These are phyloP conservation scores for Chara braunii DNA, from an alignment of 139 green algal genomes.

Conservation along the genomic window DNA sequence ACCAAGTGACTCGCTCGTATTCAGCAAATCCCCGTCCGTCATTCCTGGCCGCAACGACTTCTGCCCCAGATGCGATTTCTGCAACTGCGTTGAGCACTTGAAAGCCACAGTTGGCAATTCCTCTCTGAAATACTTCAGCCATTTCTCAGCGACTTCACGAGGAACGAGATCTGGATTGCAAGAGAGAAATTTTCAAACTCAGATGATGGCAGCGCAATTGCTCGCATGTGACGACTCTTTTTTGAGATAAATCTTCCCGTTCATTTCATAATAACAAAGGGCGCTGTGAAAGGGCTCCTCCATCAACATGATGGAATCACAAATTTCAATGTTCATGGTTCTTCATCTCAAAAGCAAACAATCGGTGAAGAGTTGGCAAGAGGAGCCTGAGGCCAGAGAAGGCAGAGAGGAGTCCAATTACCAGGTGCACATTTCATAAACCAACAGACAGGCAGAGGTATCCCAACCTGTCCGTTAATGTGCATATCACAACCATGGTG, in stretches of 20 bases:
- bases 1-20: slow-evolving; percentile 55
- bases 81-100: slow-evolving; percentile 83
- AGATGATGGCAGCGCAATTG: neutral
- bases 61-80: slow-evolving; percentile 18
- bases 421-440: too few species aligned
- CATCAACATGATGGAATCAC: too few species aligned
- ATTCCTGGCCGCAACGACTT: neutral
- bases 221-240: too few species aligned
- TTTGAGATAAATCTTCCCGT: too few species aligned
- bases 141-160: slow-evolving; percentile 70
- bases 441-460: too few species aligned
- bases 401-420: too few species aligned
- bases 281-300: too few species aligned
- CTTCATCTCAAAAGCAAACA: neutral
- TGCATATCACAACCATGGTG: too few species aligned
- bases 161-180: slow-evolving; percentile 89
- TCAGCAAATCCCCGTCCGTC: neutral
- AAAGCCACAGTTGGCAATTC: slow-evolving; percentile 92
- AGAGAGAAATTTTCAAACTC: neutral
- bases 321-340: neutral
- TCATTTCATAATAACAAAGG: too few species aligned
- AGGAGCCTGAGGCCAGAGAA: too few species aligned
- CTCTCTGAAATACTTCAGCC: slow-evolving; percentile 88
- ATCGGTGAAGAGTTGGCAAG: too few species aligned
- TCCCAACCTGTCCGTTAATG: too few species aligned